Percentiles rank a stretch among this genome's conserved stretches.
These are phyloP conservation scores for Cystobasidium slooffiae DNA, from an alignment of 1,284 basidiomycete species.

Conservation along the genomic window DNA sequence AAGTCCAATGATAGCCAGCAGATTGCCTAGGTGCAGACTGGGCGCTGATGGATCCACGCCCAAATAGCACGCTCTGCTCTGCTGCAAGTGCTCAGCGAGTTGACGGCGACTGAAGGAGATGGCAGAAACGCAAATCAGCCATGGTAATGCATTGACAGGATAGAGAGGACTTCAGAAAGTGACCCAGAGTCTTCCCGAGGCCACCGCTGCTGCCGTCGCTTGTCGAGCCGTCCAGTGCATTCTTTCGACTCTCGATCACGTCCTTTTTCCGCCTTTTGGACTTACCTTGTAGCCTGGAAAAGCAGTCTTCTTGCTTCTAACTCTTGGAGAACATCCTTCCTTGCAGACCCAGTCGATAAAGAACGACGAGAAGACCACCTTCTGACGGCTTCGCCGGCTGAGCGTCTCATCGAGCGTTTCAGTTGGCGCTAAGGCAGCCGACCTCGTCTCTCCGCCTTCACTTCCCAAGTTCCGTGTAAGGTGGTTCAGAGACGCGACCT, in stretches of 20 bases:
- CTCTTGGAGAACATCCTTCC: slow-evolving; percentile 56
- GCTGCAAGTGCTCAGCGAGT: slow-evolving; percentile 53
- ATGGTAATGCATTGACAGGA: background rate
- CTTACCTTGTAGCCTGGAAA: slow-evolving; percentile 59
- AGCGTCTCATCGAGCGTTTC: slow-evolving; percentile 5
- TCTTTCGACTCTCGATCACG: background rate
- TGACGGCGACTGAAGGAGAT: slow-evolving; percentile 51
- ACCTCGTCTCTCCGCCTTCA: slow-evolving; percentile 5
- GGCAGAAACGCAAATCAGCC: background rate
- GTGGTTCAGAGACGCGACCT: background rate
- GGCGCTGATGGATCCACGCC: slow-evolving; percentile 91
- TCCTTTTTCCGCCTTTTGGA: slow-evolving; percentile 4
- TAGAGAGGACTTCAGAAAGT: background rate
- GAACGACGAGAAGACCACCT: background rate
- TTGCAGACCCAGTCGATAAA: background rate
- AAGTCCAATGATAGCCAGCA: slow-evolving; percentile 82
- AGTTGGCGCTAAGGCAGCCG: slow-evolving; percentile 1
- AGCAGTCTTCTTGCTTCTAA: slow-evolving; percentile 60
- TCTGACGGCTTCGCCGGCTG: slow-evolving; percentile 7
- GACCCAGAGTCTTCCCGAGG: background rate
- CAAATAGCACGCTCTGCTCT: slow-evolving; percentile 70
- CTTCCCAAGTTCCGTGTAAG: background rate
- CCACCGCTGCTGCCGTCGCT: background rate
- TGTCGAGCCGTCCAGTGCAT: background rate
- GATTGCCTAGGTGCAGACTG: slow-evolving; percentile 89